These are phyloP conservation scores for Rhizopus arrhizus DNA, from an alignment of 371 early-diverging fungal species.

Conservation along the genomic window DNA sequence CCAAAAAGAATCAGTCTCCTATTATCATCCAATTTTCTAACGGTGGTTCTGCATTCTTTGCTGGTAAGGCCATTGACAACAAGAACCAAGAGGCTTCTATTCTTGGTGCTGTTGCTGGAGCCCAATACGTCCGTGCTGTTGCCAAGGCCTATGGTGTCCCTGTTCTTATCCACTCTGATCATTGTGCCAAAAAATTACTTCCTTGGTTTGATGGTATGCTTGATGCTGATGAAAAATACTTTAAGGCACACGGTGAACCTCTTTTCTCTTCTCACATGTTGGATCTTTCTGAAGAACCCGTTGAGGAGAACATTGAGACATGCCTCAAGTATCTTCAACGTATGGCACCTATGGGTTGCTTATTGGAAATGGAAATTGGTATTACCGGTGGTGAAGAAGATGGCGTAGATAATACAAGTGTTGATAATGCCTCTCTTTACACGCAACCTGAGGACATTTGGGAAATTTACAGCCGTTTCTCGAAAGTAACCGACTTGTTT, in stretches of 20 bases:
- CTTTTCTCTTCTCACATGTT: slow-evolving; percentile 95
- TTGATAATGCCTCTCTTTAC: slow-evolving; percentile 85
- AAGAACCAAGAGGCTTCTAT: slow-evolving; percentile 85
- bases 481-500: slow-evolving; percentile 76
- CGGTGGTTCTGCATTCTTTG: slow-evolving; percentile 87
- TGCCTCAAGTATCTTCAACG: slow-evolving; percentile 87
- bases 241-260: slow-evolving; percentile 86
- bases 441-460: slow-evolving; percentile 92
- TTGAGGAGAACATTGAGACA: slow-evolving; percentile 86
- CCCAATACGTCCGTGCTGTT: slow-evolving; percentile 76
- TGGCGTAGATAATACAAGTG: slow-evolving; percentile 89
- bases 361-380: slow-evolving; percentile 94
- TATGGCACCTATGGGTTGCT: slow-evolving; percentile 81
- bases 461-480: slow-evolving; percentile 85
- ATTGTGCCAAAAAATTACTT: slow-evolving; percentile 92
- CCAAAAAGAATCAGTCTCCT: slow-evolving; percentile 84
- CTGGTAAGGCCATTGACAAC: slow-evolving; percentile 89
- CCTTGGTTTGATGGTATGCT: slow-evolving; percentile 95
- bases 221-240: slow-evolving; percentile 89
- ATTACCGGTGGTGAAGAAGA: slow-evolving; percentile 96
- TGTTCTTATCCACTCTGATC: slow-evolving; percentile 88
- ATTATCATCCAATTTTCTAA: slow-evolving; percentile 92
- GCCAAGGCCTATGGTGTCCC: slow-evolving; percentile 90
- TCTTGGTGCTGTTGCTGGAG: slow-evolving; percentile 87
- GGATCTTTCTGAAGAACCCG: slow-evolving; percentile 89